Evolutionary conservation across 106 monocot species (phyloP), one percentile per base, ranked within the genome.

Genomic region (Allium cepa): DNA sequence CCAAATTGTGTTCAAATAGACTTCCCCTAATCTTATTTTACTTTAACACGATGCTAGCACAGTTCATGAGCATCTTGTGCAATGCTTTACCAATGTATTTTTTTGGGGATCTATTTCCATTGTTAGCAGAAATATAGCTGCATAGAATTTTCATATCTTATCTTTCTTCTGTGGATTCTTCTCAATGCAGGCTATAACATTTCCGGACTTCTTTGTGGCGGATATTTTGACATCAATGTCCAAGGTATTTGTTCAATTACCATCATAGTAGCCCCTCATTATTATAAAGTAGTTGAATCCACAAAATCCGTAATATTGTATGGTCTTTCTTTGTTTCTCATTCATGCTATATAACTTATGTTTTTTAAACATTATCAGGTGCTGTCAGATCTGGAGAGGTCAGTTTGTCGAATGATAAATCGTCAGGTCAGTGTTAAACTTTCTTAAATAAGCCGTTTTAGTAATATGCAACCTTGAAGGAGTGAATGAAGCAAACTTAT

Each of bases 221-320:
- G 96, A 96, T 89, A 96, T 96, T 60, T 62, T 96, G 63, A 96
- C 96, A 22, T 96, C 96, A 62, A 92, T 96, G 92, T 92, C 96
- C 50, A 96, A 96, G 96, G 91, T 87, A 52, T 53, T 80, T 62
- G 67, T 17, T 26, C 46, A 5, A 5, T 36, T 36, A 36, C 14
- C 47, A 55, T 36, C 47, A 66, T 68, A 47, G 26, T 49, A 26
- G 15, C 46, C 27, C n/a, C 70, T 57, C 36, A 5, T 36, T 36
- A 36, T 36, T 36, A 36, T 4, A 5, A 4, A 36, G 36, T 36
- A 36, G 36, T 36, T 36, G 36, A 36, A 36, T 36, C 5, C 36
- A 5, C 36, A 36, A 36, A 36, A 36, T 36, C 36, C 36, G 3
- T 36, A 36, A 1, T 36, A 36, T 36, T 36, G 36, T 36, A 36